Evolutionary conservation across 1,284 basidiomycete genomes (phyloP).

Genomic region (Ceratobasidium sp.): DNA sequence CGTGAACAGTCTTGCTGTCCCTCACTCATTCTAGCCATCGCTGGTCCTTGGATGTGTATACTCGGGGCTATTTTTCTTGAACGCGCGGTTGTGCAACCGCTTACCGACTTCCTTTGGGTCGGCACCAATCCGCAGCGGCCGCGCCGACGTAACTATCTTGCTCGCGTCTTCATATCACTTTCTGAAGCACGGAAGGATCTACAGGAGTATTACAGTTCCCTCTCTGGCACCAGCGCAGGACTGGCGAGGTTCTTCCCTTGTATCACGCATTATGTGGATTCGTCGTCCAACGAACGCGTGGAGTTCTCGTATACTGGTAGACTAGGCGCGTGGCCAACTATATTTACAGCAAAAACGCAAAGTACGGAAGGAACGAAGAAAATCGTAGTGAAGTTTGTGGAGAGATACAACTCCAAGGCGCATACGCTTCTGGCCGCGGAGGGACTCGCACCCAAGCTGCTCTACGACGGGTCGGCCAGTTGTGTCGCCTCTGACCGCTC

Average conservation of each 20-base stretch:
- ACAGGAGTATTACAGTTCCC: no score
- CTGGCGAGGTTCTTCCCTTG: background rate
- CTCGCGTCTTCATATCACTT: background rate
- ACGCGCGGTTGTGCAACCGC: conserved; percentile 46
- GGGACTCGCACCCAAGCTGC: no score
- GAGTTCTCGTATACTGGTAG: background rate
- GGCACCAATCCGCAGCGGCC: background rate
- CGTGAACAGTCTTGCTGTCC: conserved; percentile 38
- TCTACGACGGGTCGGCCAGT: no score
- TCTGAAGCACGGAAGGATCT: no score
- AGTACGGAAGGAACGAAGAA: background rate
- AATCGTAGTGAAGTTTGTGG: conserved; percentile 46
- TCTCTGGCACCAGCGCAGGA: no score
- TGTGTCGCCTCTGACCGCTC: no score
- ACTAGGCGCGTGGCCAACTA: background rate
- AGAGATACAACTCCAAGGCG: conserved; percentile 21
- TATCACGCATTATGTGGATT: background rate
- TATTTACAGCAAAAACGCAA: background rate
- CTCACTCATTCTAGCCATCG: conserved; percentile 45
- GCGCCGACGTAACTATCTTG: background rate
- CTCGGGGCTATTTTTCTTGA: conserved; percentile 47
- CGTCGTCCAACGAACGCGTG: background rate
- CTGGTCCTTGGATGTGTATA: conserved; percentile 50
- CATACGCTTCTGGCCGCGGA: conserved; percentile 40
- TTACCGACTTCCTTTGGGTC: conserved; percentile 48